phyloP scores from a whole-genome alignment of 129 eudicot species.

The Centaurea solstitialis region DNA sequence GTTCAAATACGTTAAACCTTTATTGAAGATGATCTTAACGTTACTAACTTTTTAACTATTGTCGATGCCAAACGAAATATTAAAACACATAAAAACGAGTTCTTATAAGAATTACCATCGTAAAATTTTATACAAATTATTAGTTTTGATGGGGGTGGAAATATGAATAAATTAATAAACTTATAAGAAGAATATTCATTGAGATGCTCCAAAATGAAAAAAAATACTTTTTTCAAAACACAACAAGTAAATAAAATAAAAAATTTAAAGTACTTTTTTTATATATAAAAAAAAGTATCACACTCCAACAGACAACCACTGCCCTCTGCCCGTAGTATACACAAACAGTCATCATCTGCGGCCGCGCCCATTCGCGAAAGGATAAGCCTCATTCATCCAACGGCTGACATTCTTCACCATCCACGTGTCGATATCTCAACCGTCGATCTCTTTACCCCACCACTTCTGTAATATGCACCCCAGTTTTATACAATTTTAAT shows the following conservation, averaged over 20 bases:
- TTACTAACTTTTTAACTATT: too few relatives aligned
- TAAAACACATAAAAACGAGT: too few relatives aligned
- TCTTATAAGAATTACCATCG: too few relatives aligned
- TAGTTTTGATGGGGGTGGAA: too few relatives aligned
- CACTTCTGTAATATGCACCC: not conserved
- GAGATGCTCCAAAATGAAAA: too few relatives aligned
- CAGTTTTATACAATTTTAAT: slow-evolving; percentile 30
- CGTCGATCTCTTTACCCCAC: not conserved
- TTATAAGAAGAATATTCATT: too few relatives aligned
- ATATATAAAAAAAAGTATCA: not conserved
- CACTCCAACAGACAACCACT: slow-evolving; percentile 1
- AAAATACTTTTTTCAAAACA: too few relatives aligned
- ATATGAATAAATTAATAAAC: too few relatives aligned
- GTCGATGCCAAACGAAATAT: too few relatives aligned
- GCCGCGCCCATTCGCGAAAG: slow-evolving; percentile 32
- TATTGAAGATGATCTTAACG: too few relatives aligned
- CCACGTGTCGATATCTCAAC: slow-evolving; percentile 15
- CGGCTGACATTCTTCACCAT: not conserved
- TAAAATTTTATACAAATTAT: too few relatives aligned
- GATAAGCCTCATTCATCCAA: slow-evolving; percentile 28
- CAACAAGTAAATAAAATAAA: not conserved
- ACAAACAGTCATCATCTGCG: slow-evolving; percentile 29
- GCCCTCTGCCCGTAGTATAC: not conserved
- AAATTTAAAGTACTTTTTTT: not conserved
- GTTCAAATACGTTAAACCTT: too few relatives aligned